phyloP scores from a whole-genome alignment of 768 basidiomycete genomes.

The Kondoa subrosea region DNA sequence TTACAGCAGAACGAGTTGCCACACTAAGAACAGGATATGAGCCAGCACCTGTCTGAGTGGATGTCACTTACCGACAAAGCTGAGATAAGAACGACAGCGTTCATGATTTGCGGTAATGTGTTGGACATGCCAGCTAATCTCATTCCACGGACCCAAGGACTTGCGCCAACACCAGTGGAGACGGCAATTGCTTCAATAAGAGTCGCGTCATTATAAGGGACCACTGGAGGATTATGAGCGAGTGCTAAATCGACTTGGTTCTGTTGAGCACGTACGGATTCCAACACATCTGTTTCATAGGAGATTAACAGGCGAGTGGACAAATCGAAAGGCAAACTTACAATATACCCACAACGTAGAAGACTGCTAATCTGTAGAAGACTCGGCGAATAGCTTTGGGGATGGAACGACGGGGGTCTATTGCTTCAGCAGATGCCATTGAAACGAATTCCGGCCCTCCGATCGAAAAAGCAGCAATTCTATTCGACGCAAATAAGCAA shows the following conservation, averaged over 20 bases:
- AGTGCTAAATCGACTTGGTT: too few species aligned
- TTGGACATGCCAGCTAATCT: neutral
- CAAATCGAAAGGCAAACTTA: neutral
- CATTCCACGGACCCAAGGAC: neutral
- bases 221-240: too few species aligned
- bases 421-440: slow-evolving; percentile 34
- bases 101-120: neutral
- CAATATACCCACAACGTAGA: neutral
- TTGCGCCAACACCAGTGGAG: neutral
- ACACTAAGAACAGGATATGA: too few species aligned
- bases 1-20: neutral
- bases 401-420: slow-evolving; percentile 36
- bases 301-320: too few species aligned
- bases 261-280: too few species aligned
- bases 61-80: too few species aligned
- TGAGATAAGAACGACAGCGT: neutral
- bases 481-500: too few species aligned
- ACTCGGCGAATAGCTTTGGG: slow-evolving; percentile 42
- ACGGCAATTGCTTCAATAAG: neutral
- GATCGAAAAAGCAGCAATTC: neutral
- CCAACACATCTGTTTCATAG: too few species aligned
- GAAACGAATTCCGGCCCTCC: slow-evolving; percentile 23
- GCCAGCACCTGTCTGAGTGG: too few species aligned
- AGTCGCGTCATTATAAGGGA: neutral
- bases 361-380: neutral